These are phyloP conservation scores for Phytophthora tentaculata DNA, from an alignment of 352 stramenopile species.

Conservation along the genomic window DNA sequence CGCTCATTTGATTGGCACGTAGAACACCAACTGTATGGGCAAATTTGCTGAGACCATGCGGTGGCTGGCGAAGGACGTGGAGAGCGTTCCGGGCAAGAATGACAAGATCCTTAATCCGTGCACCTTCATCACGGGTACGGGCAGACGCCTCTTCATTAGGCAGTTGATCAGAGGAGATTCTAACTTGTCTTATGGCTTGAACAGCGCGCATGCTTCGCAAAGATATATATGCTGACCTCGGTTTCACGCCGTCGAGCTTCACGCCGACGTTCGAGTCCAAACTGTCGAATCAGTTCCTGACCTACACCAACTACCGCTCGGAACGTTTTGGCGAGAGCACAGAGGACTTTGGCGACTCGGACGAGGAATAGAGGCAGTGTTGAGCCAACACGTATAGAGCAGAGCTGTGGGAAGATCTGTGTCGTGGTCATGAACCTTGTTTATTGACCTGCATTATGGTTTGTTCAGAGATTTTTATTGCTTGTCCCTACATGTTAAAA, in stretches of 20 bases:
- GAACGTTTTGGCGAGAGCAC: constrained; percentile 51
- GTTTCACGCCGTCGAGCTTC: constrained; percentile 55
- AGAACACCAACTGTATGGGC: constrained; percentile 65
- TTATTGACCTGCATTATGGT: no score
- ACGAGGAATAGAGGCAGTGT: constrained; percentile 27
- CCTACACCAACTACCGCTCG: constrained; percentile 67
- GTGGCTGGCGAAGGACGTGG: constrained; percentile 51
- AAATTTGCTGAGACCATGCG: constrained; percentile 69
- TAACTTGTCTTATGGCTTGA: constrained; percentile 15
- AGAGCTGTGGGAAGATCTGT: not conserved
- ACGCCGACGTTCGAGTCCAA: constrained; percentile 62
- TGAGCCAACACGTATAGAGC: not conserved
- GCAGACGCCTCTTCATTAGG: not conserved
- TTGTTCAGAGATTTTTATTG: no score
- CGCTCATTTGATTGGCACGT: not conserved
- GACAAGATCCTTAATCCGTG: constrained; percentile 32
- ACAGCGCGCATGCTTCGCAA: constrained; percentile 57
- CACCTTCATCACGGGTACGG: constrained; percentile 57
- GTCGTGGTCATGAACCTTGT: no score
- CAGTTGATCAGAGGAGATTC: not conserved
- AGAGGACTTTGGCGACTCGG: constrained; percentile 48
- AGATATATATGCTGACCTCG: constrained; percentile 61
- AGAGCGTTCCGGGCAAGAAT: constrained; percentile 36
- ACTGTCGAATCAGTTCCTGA: constrained; percentile 67
- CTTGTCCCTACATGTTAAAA: no score